Evolutionary conservation across 2,329 filamentous ascomycete species (phyloP).

Genomic region (Harringtonia lauricola): DNA sequence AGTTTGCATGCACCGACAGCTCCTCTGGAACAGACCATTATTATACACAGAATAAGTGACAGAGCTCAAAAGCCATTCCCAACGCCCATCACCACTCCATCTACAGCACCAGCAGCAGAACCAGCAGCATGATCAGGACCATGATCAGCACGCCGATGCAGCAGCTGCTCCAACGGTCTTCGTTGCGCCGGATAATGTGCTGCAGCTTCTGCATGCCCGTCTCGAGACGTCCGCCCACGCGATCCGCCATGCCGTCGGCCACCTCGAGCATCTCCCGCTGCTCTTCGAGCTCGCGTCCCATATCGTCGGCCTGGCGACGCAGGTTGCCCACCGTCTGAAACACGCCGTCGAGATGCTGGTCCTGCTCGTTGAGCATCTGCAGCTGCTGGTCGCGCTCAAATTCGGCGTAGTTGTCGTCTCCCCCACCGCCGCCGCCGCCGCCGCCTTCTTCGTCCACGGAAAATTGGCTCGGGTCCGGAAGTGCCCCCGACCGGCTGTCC

Average conservation of each 20-base stretch:
- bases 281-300: conserved; percentile 94
- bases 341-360: conserved; percentile 83
- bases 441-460: conserved; percentile 36
- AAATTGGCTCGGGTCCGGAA: conserved; percentile 45
- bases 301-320: conserved; percentile 81
- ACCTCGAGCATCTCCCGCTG: conserved; percentile 81
- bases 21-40: no score
- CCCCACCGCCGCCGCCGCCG: no score
- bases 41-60: neutral
- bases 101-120: conserved; percentile 61
- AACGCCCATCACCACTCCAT: conserved; percentile 8
- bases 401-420: conserved; percentile 52
- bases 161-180: conserved; percentile 79
- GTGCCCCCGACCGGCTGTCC: conserved; percentile 24
- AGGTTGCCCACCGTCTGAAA: conserved; percentile 89
- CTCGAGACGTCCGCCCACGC: conserved; percentile 76
- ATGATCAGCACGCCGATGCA: conserved; percentile 85
- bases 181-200: conserved; percentile 77
- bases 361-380: conserved; percentile 90
- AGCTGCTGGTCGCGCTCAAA: conserved; percentile 88
- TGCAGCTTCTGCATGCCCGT: conserved; percentile 79
- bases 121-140: conserved; percentile 74
- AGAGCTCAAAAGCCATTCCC: no score
- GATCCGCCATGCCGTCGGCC: conserved; percentile 73
- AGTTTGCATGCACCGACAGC: no score